Evolutionary conservation across 768 basidiomycete species (phyloP), one percentile per base, ranked within the genome.

Genomic region (Inosperma sp.): DNA sequence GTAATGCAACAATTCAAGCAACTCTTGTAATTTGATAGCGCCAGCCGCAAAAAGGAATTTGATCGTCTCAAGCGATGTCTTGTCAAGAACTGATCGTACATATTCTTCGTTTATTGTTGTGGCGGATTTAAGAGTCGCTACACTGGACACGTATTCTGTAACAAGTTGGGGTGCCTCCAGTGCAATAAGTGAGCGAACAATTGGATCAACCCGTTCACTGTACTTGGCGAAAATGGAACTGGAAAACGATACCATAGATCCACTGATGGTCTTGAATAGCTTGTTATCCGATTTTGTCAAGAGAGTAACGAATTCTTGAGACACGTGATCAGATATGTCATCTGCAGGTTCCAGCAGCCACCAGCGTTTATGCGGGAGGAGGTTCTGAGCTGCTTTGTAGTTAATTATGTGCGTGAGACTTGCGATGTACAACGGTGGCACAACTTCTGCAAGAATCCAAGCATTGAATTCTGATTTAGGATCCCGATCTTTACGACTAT

Each of bases 361-460:
- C 50, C 53, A 56, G 7, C 33, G 21, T 7, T 39, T 40, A 17
- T 19, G 27, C 5, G 23, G 27, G 26, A 23, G 43, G 39, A n/a
- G n/a, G n/a, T n/a, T 41, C 43, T 16, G 21, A 44, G 27, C 12
- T 21, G 14, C n/a, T 4, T 17, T n/a, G 3, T n/a, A 31, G 26
- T 43, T 40, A 30, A 53, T 13, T n/a, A 62, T 39, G 33, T 56
- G 53, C 21, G 69, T 68, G 29, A 77, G 56, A 9, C 73, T 60
- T 14, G 55, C 62, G 14, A 72, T 48, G 49, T 75, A 77, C 3
- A 75, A 37, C 0, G 60, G 59, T 0, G 74, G 72, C 2, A 72
- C 55, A n/a, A 69, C 48, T 0, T 52, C 45, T 1, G 64, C 54
- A 2, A 76, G 60, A n/a, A 77, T 59, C 73, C 75, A 76, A 10